Evolutionary conservation across 2,329 filamentous ascomycete genomes (phyloP).

Genomic region (Leptographium galeiforme): DNA sequence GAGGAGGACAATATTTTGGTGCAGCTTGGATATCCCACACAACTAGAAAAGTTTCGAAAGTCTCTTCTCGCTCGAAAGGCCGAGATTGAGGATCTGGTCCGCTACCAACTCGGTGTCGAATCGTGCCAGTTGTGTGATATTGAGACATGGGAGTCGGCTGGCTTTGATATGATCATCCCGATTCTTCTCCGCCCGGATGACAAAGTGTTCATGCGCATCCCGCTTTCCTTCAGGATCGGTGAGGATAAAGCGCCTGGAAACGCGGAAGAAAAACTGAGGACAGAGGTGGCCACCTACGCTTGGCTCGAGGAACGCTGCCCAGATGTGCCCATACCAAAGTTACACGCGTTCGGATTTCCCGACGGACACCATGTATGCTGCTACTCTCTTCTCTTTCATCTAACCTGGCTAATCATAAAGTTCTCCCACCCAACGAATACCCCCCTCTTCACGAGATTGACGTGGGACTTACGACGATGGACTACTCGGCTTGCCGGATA

Average conservation of each 20-base stretch:
- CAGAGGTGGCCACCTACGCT: slow-evolving; percentile 24
- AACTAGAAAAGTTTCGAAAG: neutral
- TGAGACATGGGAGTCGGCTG: neutral
- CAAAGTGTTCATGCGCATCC: neutral
- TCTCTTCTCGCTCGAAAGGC: neutral
- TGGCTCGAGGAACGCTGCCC: slow-evolving; percentile 24
- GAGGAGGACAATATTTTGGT: neutral
- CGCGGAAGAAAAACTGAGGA: slow-evolving; percentile 24
- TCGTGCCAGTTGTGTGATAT: no score
- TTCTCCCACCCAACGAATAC: no score
- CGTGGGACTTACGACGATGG: no score
- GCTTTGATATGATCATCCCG: neutral
- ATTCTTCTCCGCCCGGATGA: neutral
- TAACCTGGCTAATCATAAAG: no score
- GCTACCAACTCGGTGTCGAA: neutral
- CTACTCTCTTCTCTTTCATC: neutral
- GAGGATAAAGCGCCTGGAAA: slow-evolving; percentile 22
- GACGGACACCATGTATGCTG: neutral
- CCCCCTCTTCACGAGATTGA: no score
- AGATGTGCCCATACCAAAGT: slow-evolving; percentile 21
- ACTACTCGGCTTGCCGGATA: no score
- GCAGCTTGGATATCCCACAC: neutral
- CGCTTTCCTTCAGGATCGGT: slow-evolving; percentile 19
- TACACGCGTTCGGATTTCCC: slow-evolving; percentile 10
- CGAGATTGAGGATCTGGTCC: neutral